These are phyloP conservation scores for Tetratostichococcus sp. DNA, from an alignment of 139 green algal genomes.

Conservation along the genomic window DNA sequence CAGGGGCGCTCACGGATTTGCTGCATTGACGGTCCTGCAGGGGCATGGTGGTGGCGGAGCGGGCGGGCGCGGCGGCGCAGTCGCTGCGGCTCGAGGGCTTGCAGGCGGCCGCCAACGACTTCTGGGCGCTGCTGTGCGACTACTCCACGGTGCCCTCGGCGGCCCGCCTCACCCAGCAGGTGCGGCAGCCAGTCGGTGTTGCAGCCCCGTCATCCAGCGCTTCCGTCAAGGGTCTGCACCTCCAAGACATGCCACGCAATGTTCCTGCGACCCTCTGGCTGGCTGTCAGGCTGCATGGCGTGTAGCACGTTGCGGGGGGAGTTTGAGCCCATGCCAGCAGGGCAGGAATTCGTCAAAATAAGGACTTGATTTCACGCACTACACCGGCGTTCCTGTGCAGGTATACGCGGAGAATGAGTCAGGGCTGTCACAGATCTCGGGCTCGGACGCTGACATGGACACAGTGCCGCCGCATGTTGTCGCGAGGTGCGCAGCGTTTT, in stretches of 20 bases:
- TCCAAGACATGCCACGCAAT: no score
- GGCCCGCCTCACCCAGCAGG: neutral
- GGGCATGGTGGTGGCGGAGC: slow-evolving; percentile 20
- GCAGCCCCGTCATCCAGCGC: neutral
- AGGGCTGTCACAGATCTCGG: neutral
- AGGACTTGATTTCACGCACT: neutral
- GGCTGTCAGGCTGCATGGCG: no score
- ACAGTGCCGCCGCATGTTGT: neutral
- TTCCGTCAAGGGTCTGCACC: no score
- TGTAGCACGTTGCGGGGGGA: neutral
- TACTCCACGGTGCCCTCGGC: slow-evolving; percentile 6
- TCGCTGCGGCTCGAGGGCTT: slow-evolving; percentile 16
- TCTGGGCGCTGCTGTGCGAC: slow-evolving; percentile 9
- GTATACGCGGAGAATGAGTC: neutral
- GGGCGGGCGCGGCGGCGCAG: slow-evolving; percentile 16
- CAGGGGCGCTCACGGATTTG: neutral
- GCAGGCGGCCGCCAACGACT: slow-evolving; percentile 16
- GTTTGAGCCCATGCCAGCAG: no score
- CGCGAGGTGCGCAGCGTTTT: neutral
- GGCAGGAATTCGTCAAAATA: neutral
- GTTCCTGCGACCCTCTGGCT: no score
- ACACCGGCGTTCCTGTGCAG: no score
- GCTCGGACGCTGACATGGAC: neutral
- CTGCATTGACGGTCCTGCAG: no score
- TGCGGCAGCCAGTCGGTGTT: no score